Conservation (phyloP, 768 basidiomycete species). For the Phanerodontia chrysosporium region DNA sequence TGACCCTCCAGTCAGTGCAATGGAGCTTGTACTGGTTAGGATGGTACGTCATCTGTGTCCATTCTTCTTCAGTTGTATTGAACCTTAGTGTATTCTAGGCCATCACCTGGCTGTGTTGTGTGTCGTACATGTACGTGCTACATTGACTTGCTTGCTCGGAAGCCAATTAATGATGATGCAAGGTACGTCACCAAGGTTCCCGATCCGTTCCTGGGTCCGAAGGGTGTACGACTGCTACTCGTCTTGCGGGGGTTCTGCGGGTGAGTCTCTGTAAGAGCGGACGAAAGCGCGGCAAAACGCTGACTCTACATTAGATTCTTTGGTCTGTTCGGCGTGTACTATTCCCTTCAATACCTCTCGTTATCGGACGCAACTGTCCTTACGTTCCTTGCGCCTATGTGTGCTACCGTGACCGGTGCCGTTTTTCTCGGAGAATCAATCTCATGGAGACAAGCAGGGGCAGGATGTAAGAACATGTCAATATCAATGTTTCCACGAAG, state of each 20-base stretch:
- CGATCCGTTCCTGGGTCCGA: slow-evolving; percentile 66
- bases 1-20: slow-evolving; percentile 52
- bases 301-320: slow-evolving; percentile 51
- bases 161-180: not conserved
- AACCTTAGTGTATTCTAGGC: slow-evolving; percentile 25
- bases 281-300: not conserved
- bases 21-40: slow-evolving; percentile 54
- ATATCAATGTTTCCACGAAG: not conserved
- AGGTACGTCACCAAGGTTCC: slow-evolving; percentile 39
- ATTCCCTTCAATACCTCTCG: slow-evolving; percentile 68
- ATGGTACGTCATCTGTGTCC: slow-evolving; percentile 41
- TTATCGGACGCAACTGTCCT: slow-evolving; percentile 77
- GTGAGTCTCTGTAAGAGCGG: slow-evolving; percentile 24
- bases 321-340: slow-evolving; percentile 66
- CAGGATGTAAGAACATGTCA: slow-evolving; percentile 32
- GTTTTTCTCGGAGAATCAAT: slow-evolving; percentile 60
- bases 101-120: slow-evolving; percentile 49
- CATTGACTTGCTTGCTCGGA: not conserved
- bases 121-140: slow-evolving; percentile 43
- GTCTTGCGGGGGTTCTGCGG: slow-evolving; percentile 60
- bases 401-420: slow-evolving; percentile 57
- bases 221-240: slow-evolving; percentile 57
- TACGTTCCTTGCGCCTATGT: slow-evolving; percentile 68
- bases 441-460: slow-evolving; percentile 49
- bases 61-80: not conserved